These are phyloP conservation scores for Orbilia ellipsospora DNA, from an alignment of 2,329 filamentous ascomycete genomes.

Conservation along the genomic window DNA sequence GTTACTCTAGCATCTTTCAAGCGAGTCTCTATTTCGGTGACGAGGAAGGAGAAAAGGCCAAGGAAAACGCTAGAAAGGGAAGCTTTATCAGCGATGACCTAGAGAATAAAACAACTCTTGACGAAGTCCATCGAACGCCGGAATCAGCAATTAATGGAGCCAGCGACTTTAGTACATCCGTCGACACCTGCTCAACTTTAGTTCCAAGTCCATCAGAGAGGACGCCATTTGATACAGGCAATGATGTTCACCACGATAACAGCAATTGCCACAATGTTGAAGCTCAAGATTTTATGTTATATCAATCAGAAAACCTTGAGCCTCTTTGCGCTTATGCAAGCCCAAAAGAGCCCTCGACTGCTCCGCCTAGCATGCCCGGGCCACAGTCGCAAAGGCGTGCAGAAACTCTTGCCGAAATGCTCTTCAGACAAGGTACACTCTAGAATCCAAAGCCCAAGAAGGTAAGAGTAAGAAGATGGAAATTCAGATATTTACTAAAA, in stretches of 20 bases:
- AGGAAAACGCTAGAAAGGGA: constrained; percentile 1
- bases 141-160: background rate
- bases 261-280: background rate
- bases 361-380: constrained; percentile 30
- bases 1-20: constrained; percentile 51
- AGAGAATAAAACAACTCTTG: background rate
- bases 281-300: constrained; percentile 7
- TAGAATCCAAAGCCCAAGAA: background rate
- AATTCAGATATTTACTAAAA: background rate
- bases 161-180: constrained; percentile 23
- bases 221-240: background rate
- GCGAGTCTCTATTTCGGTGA: constrained; percentile 29
- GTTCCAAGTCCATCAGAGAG: constrained; percentile 10
- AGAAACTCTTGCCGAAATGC: constrained; percentile 43
- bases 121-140: too few relatives aligned
- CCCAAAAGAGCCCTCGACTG: constrained; percentile 36
- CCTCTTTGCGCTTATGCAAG: constrained; percentile 30
- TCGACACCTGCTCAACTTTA: constrained; percentile 39
- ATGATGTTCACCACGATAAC: background rate
- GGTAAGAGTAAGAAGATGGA: background rate
- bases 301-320: constrained; percentile 12
- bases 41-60: constrained; percentile 4
- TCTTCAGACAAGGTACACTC: constrained; percentile 46
- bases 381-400: constrained; percentile 32
- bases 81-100: too few relatives aligned